Conservation (phyloP, 2,329 filamentous ascomycete genomes). For the Arthrobotrys pseudoclavata region DNA sequence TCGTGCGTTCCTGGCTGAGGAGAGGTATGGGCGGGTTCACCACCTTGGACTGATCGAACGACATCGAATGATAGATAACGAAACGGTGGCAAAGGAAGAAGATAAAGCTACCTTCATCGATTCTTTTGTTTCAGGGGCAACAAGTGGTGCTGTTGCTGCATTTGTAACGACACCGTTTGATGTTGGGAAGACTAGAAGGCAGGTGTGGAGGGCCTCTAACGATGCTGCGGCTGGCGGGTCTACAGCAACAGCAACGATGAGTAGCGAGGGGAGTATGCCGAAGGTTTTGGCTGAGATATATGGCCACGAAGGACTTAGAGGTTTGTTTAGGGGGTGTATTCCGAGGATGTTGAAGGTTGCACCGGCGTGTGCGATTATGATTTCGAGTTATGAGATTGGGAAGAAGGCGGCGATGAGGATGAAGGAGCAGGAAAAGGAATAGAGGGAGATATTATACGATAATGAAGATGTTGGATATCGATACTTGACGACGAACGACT, state of each 20-base stretch:
- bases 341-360: conserved; percentile 94
- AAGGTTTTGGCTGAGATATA: conserved; percentile 92
- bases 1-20: conserved; percentile 69
- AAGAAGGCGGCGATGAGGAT: conserved; percentile 86
- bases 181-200: conserved; percentile 94
- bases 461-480: conserved; percentile 14
- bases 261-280: conserved; percentile 83
- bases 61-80: conserved; percentile 74
- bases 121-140: conserved; percentile 87
- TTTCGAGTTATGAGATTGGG: conserved; percentile 86
- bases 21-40: conserved; percentile 52
- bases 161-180: conserved; percentile 95
- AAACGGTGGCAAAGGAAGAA: conserved; percentile 54
- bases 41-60: conserved; percentile 69
- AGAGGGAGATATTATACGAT: conserved; percentile 8
- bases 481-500: conserved; percentile 15
- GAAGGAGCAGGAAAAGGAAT: conserved; percentile 71
- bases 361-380: conserved; percentile 94
- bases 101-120: conserved; percentile 78
- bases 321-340: conserved; percentile 91
- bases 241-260: conserved; percentile 65
- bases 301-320: conserved; percentile 81
- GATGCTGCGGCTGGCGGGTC: conserved; percentile 65
- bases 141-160: conserved; percentile 86
- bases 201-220: conserved; percentile 75